phyloP scores from a whole-genome alignment of 306 rosid genomes.

The Trifolium pratense region DNA sequence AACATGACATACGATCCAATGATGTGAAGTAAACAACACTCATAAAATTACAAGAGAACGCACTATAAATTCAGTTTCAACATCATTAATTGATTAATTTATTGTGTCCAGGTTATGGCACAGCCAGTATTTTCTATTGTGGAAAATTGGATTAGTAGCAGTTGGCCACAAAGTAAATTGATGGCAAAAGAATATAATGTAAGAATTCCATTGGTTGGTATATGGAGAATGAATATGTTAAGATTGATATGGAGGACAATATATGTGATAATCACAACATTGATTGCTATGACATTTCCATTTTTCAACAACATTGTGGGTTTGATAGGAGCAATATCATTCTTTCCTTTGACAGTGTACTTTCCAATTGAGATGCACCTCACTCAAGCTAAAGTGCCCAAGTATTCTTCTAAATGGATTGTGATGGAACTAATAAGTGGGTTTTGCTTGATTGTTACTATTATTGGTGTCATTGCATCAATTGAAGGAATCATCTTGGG shows the following conservation, averaged over 20 bases:
- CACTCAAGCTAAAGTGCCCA: slow-evolving; percentile 48
- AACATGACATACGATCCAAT: too few relatives aligned
- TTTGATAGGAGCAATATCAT: slow-evolving; percentile 56
- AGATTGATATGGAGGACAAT: slow-evolving; percentile 51
- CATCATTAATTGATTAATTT: too few relatives aligned
- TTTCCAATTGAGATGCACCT: slow-evolving; percentile 70
- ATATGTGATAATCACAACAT: slow-evolving; percentile 47
- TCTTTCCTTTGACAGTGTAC: slow-evolving; percentile 69
- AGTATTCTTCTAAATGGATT: slow-evolving; percentile 50
- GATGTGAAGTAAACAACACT: too few relatives aligned
- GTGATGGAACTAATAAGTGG: slow-evolving; percentile 43
- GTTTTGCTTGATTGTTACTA: slow-evolving; percentile 51
- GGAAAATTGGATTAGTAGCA: slow-evolving; percentile 34
- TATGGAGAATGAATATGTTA: slow-evolving; percentile 50
- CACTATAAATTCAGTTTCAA: too few relatives aligned
- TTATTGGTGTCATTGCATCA: slow-evolving; percentile 59
- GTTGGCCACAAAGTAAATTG: slow-evolving; percentile 53
- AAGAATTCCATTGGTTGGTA: slow-evolving; percentile 43
- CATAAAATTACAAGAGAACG: too few relatives aligned
- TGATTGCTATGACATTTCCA: slow-evolving; percentile 54
- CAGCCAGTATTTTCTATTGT: slow-evolving; percentile 45
- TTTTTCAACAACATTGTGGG: slow-evolving; percentile 70
- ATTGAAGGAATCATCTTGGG: slow-evolving; percentile 50
- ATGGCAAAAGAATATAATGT: slow-evolving; percentile 49
- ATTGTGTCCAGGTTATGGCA: slow-evolving; percentile 39